These are phyloP conservation scores for Ustilago sp. DNA, from an alignment of 1,284 basidiomycete genomes.

Conservation along the genomic window DNA sequence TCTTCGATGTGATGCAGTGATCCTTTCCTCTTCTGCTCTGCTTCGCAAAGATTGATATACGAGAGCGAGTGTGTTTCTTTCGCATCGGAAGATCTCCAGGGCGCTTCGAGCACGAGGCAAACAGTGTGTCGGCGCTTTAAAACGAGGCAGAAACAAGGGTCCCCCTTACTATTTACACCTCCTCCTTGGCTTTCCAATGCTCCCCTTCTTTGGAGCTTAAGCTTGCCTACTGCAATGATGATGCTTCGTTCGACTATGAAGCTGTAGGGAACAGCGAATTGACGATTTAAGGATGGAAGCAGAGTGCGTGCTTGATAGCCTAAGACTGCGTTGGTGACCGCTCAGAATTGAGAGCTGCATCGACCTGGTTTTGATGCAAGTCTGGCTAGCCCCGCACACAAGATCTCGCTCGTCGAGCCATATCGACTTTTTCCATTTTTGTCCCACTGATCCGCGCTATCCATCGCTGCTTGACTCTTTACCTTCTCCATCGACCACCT, in stretches of 20 bases:
- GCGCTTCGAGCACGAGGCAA: too few relatives aligned
- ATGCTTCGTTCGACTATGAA: too few relatives aligned
- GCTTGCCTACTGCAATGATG: too few relatives aligned
- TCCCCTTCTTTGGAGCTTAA: too few relatives aligned
- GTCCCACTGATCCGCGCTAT: background rate
- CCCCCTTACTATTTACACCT: background rate
- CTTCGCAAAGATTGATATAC: too few relatives aligned
- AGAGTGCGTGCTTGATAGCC: constrained; percentile 4
- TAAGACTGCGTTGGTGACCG: background rate
- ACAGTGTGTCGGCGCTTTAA: constrained; percentile 16
- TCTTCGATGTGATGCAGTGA: background rate
- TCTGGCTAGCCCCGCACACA: constrained; percentile 5
- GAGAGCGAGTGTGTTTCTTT: too few relatives aligned
- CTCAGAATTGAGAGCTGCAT: background rate
- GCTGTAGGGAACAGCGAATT: too few relatives aligned
- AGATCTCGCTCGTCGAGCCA: constrained; percentile 32
- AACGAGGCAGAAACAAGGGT: constrained; percentile 1
- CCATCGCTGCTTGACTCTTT: background rate
- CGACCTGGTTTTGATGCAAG: background rate
- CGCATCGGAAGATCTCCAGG: too few relatives aligned
- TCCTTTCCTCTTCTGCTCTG: too few relatives aligned
- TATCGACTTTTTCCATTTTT: constrained; percentile 26
- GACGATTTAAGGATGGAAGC: background rate
- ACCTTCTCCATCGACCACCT: constrained; percentile 11
- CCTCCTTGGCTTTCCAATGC: background rate